Base-by-base conservation (phyloP, 164 flowering plant genomes). In the Piper longum region DNA sequence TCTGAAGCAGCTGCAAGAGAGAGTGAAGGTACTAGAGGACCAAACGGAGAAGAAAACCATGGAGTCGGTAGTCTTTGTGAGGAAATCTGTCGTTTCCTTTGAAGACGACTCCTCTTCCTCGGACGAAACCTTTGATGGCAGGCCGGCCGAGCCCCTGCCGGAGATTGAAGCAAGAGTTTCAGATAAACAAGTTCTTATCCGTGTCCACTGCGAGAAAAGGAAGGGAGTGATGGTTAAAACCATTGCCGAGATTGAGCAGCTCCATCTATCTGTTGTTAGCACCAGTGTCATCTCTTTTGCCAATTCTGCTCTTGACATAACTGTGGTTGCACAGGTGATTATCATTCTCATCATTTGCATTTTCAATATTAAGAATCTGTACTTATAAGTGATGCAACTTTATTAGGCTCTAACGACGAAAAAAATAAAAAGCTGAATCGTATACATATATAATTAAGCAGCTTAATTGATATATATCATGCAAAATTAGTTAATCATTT, bases 121-220 rank as follows among this genome's bases (percentile, higher is more conserved):
- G 0, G 76, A 76, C 48, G 84, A 76, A 60, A 74, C 62, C 62
- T 71, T 64, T 60, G 74, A 69, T 0, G 64, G 65, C 5, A 63
- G 42, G 8, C 61, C 73, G 6, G 76, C 75, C n/a, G 82, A 79
- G 70, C 43, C 77, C 3, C 70, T 90, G 7, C 97, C 96, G 0
- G 92, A 88, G 71, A 85, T 93, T 18, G 95, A 93, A 77, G 96
- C 83, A 7, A 84, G 89, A 68, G 72, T 88, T 48, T 87, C 80
- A 0, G 85, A 83, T 19, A 81, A 74, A 54, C 76, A 80, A 70
- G 84, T 90, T 41, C 83, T 93, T 12, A 80, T 90, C 7, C 79
- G 86, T 67, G 70, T 93, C 55, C 93, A 88, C 66, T 85, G 99
- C 61, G 87, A 84, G 73, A 93, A 78, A 59, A 76, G 70, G 60